A percentile compares a stretch with the other conserved stretches of the same genome.
Evolutionary conservation across 306 rosid genomes (phyloP).

Genomic region (Prosopis cineraria): DNA sequence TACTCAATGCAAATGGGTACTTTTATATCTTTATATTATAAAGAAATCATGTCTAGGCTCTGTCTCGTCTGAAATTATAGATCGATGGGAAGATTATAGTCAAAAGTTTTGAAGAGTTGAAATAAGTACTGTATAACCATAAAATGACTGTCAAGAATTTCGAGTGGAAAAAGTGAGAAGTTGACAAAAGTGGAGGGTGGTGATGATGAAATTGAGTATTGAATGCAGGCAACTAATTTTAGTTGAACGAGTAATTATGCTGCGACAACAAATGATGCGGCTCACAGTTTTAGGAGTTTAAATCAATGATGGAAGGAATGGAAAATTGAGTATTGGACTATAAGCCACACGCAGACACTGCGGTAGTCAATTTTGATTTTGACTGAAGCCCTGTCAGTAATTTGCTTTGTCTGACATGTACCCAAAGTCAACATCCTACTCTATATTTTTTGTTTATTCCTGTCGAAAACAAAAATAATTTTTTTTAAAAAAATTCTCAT

Average conservation of each 20-base stretch:
- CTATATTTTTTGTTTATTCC: too few relatives aligned
- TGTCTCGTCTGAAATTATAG: not conserved
- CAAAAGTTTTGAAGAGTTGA: too few relatives aligned
- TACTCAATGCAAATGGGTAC: too few relatives aligned
- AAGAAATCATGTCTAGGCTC: not conserved
- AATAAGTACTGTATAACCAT: too few relatives aligned
- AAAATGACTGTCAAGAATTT: too few relatives aligned
- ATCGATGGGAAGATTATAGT: not conserved
- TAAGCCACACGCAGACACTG: too few relatives aligned
- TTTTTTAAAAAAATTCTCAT: too few relatives aligned
- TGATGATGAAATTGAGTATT: slow-evolving; percentile 30
- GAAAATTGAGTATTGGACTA: too few relatives aligned
- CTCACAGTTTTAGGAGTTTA: slow-evolving; percentile 23
- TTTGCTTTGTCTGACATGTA: too few relatives aligned
- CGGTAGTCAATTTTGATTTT: not conserved
- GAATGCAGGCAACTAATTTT: slow-evolving; percentile 45
- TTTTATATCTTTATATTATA: too few relatives aligned
- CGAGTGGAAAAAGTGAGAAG: not conserved
- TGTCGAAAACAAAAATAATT: too few relatives aligned
- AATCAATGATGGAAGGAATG: not conserved
- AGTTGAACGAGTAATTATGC: not conserved
- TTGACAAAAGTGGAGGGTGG: slow-evolving; percentile 15
- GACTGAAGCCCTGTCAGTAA: not conserved
- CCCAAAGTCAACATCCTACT: too few relatives aligned
- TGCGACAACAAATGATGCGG: slow-evolving; percentile 22